Conservation (phyloP, 768 basidiomycete species). For the Chalciporus chontae region DNA sequence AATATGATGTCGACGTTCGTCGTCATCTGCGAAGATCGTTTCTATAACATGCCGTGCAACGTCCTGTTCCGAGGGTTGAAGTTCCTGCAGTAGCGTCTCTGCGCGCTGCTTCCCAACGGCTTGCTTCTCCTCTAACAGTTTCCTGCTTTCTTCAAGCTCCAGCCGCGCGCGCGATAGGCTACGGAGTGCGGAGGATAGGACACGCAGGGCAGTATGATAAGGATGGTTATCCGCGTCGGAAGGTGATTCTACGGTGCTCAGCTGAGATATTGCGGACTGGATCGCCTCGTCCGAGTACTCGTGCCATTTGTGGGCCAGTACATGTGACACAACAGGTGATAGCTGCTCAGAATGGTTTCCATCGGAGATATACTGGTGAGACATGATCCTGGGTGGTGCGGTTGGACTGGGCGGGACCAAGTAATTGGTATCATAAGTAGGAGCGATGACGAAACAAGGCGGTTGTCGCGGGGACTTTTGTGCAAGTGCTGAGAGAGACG, state of each 20-base stretch:
- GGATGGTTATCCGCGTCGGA: conserved; percentile 48
- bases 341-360: conserved; percentile 10
- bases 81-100: conserved; percentile 52
- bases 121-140: conserved; percentile 57
- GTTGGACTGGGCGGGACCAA: conserved; percentile 37
- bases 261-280: conserved; percentile 53
- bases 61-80: conserved; percentile 60
- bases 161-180: conserved; percentile 52
- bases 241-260: conserved; percentile 44
- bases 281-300: conserved; percentile 74
- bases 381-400: conserved; percentile 6
- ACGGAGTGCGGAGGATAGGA: conserved; percentile 64
- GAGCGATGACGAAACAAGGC: conserved; percentile 41
- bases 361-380: conserved; percentile 1
- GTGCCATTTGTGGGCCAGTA: conserved; percentile 74
- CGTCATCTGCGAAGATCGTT: conserved; percentile 53
- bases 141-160: conserved; percentile 63
- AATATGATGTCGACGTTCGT: conserved; percentile 45
- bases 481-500: conserved; percentile 40
- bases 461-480: conserved; percentile 30
- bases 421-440: conserved; percentile 29
- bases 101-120: conserved; percentile 47
- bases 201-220: conserved; percentile 64
- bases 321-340: conserved; percentile 37
- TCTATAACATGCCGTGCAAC: conserved; percentile 65